These are phyloP conservation scores for Glonium stellatum DNA, from an alignment of 495 filamentous ascomycete species.

Conservation along the genomic window DNA sequence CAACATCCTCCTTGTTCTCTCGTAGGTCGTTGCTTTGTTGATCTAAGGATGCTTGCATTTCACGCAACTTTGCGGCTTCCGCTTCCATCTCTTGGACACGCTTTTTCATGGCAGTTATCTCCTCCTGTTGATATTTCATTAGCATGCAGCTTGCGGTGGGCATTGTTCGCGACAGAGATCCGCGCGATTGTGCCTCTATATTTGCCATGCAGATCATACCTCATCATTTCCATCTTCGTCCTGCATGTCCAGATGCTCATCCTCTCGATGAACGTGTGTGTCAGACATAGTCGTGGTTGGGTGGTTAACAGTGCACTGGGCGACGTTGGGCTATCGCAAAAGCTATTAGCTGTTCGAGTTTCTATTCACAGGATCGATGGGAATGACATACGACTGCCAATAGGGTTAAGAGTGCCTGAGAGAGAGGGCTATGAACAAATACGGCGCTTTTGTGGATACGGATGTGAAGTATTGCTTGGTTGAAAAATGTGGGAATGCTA, in stretches of 20 bases:
- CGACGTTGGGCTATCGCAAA: not conserved
- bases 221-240: slow-evolving; percentile 32
- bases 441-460: not conserved
- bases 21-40: slow-evolving; percentile 72
- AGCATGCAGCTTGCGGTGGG: not conserved
- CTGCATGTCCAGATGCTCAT: slow-evolving; percentile 28
- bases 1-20: slow-evolving; percentile 94
- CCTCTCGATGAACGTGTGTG: slow-evolving; percentile 6
- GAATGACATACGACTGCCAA: not conserved
- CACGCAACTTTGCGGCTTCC: slow-evolving; percentile 88
- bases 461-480: not conserved
- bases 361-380: not conserved
- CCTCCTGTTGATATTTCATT: slow-evolving; percentile 51
- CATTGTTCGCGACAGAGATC: slow-evolving; percentile 1
- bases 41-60: slow-evolving; percentile 91
- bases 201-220: slow-evolving; percentile 13
- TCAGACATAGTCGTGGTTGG: slow-evolving; percentile 19
- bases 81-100: slow-evolving; percentile 99
- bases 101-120: slow-evolving; percentile 96
- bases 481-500: not conserved
- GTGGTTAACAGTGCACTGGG: not conserved
- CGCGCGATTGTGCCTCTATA: not conserved
- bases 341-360: not conserved
- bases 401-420: not conserved
- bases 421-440: not conserved